Evolutionary conservation across 352 stramenopile species (phyloP).

Genomic region (Lagenidium giganteum): DNA sequence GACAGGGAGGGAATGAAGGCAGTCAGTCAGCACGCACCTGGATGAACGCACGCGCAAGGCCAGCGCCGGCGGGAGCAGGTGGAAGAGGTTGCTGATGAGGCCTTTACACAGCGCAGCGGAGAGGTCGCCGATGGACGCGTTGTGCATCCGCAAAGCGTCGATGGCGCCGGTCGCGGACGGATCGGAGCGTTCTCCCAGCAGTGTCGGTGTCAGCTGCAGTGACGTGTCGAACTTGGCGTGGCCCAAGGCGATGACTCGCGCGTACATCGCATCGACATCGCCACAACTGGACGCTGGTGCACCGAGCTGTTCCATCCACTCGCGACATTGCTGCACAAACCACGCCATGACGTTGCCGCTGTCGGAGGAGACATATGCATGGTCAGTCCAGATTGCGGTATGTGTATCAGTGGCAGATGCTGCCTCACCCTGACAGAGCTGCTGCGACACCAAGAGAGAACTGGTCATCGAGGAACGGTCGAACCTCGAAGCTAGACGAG

Average conservation of each 20-base stretch:
- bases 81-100: conserved; percentile 67
- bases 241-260: conserved; percentile 46
- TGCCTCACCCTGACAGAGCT: conserved; percentile 71
- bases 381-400: conserved; percentile 3
- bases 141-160: conserved; percentile 42
- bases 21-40: too few species aligned
- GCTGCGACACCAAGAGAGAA: conserved; percentile 67
- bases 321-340: conserved; percentile 50
- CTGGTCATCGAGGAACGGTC: conserved; percentile 53
- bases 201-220: conserved; percentile 53
- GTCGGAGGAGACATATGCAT: background rate
- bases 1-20: too few species aligned
- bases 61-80: conserved; percentile 52
- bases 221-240: conserved; percentile 40
- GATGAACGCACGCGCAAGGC: too few species aligned
- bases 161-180: conserved; percentile 35
- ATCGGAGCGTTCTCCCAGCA: conserved; percentile 58
- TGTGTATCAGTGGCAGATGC: too few species aligned
- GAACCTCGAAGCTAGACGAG: conserved; percentile 59
- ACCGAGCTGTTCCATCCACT: conserved; percentile 43
- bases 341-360: conserved; percentile 72
- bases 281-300: conserved; percentile 13
- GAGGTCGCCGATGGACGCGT: conserved; percentile 71
- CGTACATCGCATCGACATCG: conserved; percentile 23
- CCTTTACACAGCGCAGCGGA: conserved; percentile 57